phyloP scores from a whole-genome alignment of 345 rosid species.

The Sonneratia alba region DNA sequence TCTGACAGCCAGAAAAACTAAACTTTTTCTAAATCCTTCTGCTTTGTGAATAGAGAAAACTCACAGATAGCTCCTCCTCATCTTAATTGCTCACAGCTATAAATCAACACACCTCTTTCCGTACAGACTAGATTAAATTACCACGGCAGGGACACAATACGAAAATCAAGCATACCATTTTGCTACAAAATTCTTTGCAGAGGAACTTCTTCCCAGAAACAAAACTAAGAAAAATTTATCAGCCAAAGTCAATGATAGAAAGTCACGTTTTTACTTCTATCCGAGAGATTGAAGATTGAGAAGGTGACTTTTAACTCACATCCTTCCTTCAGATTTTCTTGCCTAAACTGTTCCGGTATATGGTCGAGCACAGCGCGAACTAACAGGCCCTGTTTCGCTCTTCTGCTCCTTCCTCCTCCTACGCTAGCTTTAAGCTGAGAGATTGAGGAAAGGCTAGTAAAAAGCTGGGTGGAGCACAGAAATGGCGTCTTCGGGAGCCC shows the following conservation, averaged over 20 bases:
- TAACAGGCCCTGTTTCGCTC: not conserved
- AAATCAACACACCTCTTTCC: not conserved
- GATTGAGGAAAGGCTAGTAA: not conserved
- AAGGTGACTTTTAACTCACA: constrained; percentile 27
- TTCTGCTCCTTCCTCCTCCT: constrained; percentile 1
- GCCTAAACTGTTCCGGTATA: constrained; percentile 70
- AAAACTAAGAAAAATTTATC: not conserved
- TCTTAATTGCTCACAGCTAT: no score
- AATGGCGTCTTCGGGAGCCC: constrained; percentile 11
- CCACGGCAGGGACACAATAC: not conserved
- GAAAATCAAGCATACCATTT: not conserved
- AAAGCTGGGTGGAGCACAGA: not conserved
- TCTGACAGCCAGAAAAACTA: not conserved
- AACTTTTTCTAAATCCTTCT: no score
- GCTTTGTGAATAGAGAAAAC: no score
- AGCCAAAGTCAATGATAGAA: not conserved
- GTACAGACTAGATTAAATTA: not conserved
- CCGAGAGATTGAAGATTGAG: not conserved
- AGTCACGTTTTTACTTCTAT: not conserved
- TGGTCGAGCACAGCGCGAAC: constrained; percentile 25
- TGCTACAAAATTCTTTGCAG: not conserved
- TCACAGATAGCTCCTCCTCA: not conserved
- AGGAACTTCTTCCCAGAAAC: no score
- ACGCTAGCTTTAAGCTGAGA: not conserved
- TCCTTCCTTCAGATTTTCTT: constrained; percentile 70